These are phyloP conservation scores for Arthrobotrys pseudoclavata DNA, from an alignment of 2,329 filamentous ascomycete genomes.

Conservation along the genomic window DNA sequence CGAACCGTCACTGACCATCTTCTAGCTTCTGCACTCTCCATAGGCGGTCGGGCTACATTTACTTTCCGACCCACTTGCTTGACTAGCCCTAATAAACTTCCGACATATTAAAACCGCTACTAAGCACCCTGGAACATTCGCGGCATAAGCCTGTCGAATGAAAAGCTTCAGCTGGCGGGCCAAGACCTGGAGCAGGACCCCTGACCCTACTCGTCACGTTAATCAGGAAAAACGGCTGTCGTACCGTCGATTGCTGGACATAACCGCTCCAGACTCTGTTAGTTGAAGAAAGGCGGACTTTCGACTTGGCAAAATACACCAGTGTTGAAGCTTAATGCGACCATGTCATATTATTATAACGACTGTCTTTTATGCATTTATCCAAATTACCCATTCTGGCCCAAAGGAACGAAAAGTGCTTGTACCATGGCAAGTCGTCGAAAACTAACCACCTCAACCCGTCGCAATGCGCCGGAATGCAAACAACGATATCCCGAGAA, in stretches of 20 bases:
- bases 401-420: constrained; percentile 40
- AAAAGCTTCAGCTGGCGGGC: constrained; percentile 5
- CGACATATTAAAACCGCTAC: constrained; percentile 23
- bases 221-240: constrained; percentile 55
- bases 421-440: constrained; percentile 47
- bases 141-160: constrained; percentile 28
- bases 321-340: constrained; percentile 1
- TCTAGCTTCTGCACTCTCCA: not conserved
- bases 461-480: constrained; percentile 43
- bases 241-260: constrained; percentile 24
- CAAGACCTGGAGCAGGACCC: constrained; percentile 31
- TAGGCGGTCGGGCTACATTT: constrained; percentile 7
- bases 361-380: constrained; percentile 55
- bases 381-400: constrained; percentile 54
- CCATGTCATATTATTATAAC: constrained; percentile 37
- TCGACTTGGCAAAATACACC: constrained; percentile 5
- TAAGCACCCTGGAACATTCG: constrained; percentile 8
- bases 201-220: constrained; percentile 26
- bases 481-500: constrained; percentile 44
- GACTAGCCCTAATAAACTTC: constrained; percentile 25
- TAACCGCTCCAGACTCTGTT: not conserved
- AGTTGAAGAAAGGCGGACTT: not conserved
- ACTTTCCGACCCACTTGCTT: constrained; percentile 11
- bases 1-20: not conserved
- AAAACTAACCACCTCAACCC: constrained; percentile 36